Evolutionary conservation across 257 asterid species (phyloP).

Genomic region (Solanum chmielewskii): DNA sequence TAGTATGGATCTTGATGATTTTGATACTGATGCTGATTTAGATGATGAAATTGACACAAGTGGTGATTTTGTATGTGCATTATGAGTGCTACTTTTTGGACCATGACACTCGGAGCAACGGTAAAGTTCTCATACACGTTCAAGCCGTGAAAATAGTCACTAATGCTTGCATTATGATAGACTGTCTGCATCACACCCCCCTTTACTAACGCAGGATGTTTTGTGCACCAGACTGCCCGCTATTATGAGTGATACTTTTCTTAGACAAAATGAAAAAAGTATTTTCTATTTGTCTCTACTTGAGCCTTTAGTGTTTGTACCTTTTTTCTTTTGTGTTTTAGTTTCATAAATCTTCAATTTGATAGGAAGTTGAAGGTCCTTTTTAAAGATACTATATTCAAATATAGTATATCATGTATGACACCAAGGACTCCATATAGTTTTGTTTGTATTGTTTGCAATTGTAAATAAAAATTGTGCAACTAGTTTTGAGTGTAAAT

Average conservation of each 20-base stretch:
- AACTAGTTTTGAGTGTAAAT: background rate
- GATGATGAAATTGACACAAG: conserved; percentile 1
- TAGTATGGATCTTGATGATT: background rate
- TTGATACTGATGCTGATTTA: background rate
- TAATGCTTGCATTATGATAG: background rate
- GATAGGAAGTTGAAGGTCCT: background rate
- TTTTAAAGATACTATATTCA: background rate
- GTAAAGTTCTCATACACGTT: background rate
- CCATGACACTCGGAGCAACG: background rate
- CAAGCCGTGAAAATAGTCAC: background rate
- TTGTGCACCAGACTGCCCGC: background rate
- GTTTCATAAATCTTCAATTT: background rate
- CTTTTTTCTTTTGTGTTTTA: background rate
- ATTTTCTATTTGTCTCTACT: background rate
- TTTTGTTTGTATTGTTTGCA: background rate
- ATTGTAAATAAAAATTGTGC: background rate
- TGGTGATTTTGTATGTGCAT: background rate
- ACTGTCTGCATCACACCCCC: background rate
- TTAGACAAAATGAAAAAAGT: background rate
- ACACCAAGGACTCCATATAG: background rate
- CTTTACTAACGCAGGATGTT: background rate
- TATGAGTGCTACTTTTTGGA: background rate
- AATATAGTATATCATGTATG: background rate
- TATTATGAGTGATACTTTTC: background rate
- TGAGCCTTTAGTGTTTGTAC: background rate